These are phyloP conservation scores for Pseudodiploospora longispora DNA, from an alignment of 2,329 filamentous ascomycete species.

Conservation along the genomic window DNA sequence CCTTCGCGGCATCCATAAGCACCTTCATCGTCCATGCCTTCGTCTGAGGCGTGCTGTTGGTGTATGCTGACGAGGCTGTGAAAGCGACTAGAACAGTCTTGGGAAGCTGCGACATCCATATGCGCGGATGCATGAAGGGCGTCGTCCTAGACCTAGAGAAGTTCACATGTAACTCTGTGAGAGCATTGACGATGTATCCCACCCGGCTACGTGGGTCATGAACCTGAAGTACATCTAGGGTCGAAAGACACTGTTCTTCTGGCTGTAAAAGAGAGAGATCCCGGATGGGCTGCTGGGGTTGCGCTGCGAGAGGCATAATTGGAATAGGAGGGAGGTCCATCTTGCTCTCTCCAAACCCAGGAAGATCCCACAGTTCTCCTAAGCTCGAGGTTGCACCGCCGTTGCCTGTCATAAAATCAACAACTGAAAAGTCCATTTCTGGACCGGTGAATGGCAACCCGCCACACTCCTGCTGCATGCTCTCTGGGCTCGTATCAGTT, in stretches of 20 bases:
- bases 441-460: slow-evolving; percentile 15
- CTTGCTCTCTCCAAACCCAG: slow-evolving; percentile 17
- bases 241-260: slow-evolving; percentile 12
- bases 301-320: slow-evolving; percentile 10
- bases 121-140: slow-evolving; percentile 34
- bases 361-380: slow-evolving; percentile 7
- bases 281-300: slow-evolving; percentile 16
- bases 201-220: slow-evolving; percentile 27
- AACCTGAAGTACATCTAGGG: slow-evolving; percentile 25
- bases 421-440: slow-evolving; percentile 27
- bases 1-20: slow-evolving; percentile 27
- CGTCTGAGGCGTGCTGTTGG: slow-evolving; percentile 27
- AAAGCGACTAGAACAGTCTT: slow-evolving; percentile 32
- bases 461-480: slow-evolving; percentile 14
- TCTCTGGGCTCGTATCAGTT: slow-evolving; percentile 23
- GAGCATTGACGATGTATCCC: slow-evolving; percentile 24
- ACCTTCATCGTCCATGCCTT: slow-evolving; percentile 31
- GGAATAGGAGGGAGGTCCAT: slow-evolving; percentile 23
- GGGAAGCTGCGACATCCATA: slow-evolving; percentile 33
- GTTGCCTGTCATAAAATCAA: slow-evolving; percentile 20
- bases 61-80: slow-evolving; percentile 31
- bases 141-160: slow-evolving; percentile 29
- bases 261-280: slow-evolving; percentile 20
- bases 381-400: not conserved
- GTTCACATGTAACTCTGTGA: slow-evolving; percentile 24